phyloP scores from a whole-genome alignment of 306 rosid species.

The Cicer judaicum region DNA sequence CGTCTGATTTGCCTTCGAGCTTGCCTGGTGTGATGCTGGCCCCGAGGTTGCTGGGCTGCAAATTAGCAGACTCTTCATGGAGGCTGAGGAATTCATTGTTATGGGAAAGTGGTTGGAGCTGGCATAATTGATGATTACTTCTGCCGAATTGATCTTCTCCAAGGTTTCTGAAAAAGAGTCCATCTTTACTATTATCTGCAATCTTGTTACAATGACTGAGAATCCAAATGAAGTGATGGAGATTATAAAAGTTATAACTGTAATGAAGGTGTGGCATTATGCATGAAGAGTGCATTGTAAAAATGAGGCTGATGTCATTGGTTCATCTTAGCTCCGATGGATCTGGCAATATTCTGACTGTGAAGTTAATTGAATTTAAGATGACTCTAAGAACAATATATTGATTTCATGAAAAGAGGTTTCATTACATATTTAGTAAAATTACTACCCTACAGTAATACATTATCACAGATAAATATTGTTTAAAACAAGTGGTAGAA shows the following conservation, averaged over 20 bases:
- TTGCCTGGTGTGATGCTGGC: conserved; percentile 94
- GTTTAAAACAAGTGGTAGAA: no score
- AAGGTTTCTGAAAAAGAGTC: conserved; percentile 96
- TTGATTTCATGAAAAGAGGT: no score
- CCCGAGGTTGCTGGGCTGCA: conserved; percentile 87
- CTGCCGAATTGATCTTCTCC: conserved; percentile 85
- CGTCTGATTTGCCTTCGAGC: conserved; percentile 81
- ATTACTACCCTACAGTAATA: no score
- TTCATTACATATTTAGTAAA: no score
- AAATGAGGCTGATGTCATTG: conserved; percentile 86
- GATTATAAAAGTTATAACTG: conserved; percentile 72
- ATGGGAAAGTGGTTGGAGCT: conserved; percentile 83
- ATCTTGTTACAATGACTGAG: conserved; percentile 75
- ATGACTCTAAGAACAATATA: no score
- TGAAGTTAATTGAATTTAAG: no score
- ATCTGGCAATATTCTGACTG: conserved; percentile 64
- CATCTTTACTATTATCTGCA: conserved; percentile 81
- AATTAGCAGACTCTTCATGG: conserved; percentile 71
- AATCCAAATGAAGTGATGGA: conserved; percentile 76
- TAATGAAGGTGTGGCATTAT: conserved; percentile 62
- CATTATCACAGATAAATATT: no score
- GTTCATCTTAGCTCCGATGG: conserved; percentile 79
- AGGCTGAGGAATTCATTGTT: conserved; percentile 77
- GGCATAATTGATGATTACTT: conserved; percentile 79
- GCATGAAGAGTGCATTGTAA: conserved; percentile 80